These are phyloP conservation scores for Phytopythium boreale DNA, from an alignment of 352 stramenopile genomes.

Conservation along the genomic window DNA sequence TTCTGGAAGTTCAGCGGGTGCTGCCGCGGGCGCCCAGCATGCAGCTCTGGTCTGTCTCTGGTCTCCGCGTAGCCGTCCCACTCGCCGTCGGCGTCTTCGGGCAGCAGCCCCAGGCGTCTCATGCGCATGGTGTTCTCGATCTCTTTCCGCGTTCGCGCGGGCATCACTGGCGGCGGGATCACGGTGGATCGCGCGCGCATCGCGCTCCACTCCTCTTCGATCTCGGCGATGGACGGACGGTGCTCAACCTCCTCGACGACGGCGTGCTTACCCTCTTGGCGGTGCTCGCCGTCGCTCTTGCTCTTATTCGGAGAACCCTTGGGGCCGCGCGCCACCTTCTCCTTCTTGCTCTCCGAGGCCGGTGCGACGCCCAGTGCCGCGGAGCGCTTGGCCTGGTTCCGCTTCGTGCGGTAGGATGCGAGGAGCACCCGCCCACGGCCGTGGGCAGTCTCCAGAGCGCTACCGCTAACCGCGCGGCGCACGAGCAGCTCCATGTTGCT, in stretches of 20 bases:
- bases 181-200: constrained; percentile 36
- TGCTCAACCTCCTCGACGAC: background rate
- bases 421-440: constrained; percentile 21
- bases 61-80: constrained; percentile 10
- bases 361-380: constrained; percentile 7
- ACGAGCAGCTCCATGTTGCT: constrained; percentile 40
- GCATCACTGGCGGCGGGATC: constrained; percentile 34
- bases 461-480: constrained; percentile 14
- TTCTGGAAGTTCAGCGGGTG: constrained; percentile 19
- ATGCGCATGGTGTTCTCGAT: constrained; percentile 65
- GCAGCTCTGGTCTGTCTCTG: constrained; percentile 7
- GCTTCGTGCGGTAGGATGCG: constrained; percentile 53
- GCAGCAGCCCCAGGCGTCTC: constrained; percentile 45
- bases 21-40: constrained; percentile 1
- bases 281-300: background rate
- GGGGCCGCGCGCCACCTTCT: constrained; percentile 5
- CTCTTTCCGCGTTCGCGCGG: constrained; percentile 33
- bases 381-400: constrained; percentile 38
- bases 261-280: constrained; percentile 1
- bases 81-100: constrained; percentile 40
- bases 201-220: constrained; percentile 42
- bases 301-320: background rate
- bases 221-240: constrained; percentile 22
- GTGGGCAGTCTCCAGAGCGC: constrained; percentile 7
- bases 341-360: constrained; percentile 15